phyloP scores from a whole-genome alignment of 139 green algal species.

The Haematococcus lacustris region DNA sequence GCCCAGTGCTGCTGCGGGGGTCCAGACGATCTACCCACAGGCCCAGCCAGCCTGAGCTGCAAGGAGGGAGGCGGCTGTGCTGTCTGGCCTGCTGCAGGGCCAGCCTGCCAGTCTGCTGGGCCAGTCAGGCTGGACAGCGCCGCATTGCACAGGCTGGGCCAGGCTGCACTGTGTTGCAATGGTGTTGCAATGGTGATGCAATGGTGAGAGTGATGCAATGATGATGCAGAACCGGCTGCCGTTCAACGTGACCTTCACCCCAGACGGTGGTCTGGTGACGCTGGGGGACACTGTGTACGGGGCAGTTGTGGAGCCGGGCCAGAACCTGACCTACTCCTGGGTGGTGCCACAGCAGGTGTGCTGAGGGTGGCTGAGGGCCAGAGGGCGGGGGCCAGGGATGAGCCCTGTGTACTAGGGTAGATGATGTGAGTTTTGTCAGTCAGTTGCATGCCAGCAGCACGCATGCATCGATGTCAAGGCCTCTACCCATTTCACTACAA shows the following conservation, averaged over 20 bases:
- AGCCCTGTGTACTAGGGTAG: neutral
- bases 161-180: no score
- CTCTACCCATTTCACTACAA: neutral
- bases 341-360: conserved; percentile 21
- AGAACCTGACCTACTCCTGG: conserved; percentile 7
- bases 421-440: neutral
- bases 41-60: no score
- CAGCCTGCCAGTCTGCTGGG: no score
- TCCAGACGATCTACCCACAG: no score
- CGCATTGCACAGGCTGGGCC: no score
- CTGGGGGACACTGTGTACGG: neutral
- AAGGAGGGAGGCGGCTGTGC: no score
- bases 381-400: neutral
- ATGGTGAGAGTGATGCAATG: conserved; percentile 19
- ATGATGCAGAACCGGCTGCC: neutral
- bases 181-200: no score
- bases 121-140: no score
- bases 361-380: neutral
- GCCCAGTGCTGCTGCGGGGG: no score
- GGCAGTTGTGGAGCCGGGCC: neutral
- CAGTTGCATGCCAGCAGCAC: neutral
- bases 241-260: neutral
- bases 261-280: conserved; percentile 3
- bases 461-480: neutral
- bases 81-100: no score